Evolutionary conservation across 1,284 basidiomycete species (phyloP).

Genomic region (Ustilago trichophora): DNA sequence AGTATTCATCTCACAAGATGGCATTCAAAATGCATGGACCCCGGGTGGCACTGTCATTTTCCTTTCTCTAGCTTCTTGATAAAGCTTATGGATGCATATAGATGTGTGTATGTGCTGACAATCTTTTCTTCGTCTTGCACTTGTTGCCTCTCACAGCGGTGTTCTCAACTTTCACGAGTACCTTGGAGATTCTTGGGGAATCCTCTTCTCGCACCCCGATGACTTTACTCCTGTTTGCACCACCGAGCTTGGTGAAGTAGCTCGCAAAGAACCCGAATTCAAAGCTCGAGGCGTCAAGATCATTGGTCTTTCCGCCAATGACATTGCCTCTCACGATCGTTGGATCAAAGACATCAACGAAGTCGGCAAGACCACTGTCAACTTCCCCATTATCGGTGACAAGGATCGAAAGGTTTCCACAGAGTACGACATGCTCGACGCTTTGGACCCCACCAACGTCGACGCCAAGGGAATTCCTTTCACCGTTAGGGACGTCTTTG

Average conservation of each 20-base stretch:
- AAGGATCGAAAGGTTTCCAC: slow-evolving; percentile 75
- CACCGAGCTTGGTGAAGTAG: slow-evolving; percentile 95
- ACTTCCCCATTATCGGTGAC: slow-evolving; percentile 97
- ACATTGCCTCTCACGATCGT: slow-evolving; percentile 78
- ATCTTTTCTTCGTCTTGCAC: too few relatives aligned
- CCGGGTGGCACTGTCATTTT: too few relatives aligned
- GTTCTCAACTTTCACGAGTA: slow-evolving; percentile 82
- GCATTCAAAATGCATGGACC: too few relatives aligned
- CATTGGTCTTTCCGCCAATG: slow-evolving; percentile 82
- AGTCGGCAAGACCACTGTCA: slow-evolving; percentile 77
- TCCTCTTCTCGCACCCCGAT: slow-evolving; percentile 77
- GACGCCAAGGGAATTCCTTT: slow-evolving; percentile 82
- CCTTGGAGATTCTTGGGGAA: slow-evolving; percentile 84
- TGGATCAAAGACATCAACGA: slow-evolving; percentile 91
- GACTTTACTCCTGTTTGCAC: slow-evolving; percentile 71
- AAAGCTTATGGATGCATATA: too few relatives aligned
- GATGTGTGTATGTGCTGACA: too few relatives aligned
- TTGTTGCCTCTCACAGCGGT: slow-evolving; percentile 51
- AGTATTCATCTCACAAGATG: too few relatives aligned
- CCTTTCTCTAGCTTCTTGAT: too few relatives aligned
- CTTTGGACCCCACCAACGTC: slow-evolving; percentile 91
- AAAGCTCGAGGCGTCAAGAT: slow-evolving; percentile 84
- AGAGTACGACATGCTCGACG: slow-evolving; percentile 91
- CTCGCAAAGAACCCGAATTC: slow-evolving; percentile 86
- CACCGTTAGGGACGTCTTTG: slow-evolving; percentile 70